These are phyloP conservation scores for Trichoderma aggressivum DNA, from an alignment of 2,329 filamentous ascomycete species.

Conservation along the genomic window DNA sequence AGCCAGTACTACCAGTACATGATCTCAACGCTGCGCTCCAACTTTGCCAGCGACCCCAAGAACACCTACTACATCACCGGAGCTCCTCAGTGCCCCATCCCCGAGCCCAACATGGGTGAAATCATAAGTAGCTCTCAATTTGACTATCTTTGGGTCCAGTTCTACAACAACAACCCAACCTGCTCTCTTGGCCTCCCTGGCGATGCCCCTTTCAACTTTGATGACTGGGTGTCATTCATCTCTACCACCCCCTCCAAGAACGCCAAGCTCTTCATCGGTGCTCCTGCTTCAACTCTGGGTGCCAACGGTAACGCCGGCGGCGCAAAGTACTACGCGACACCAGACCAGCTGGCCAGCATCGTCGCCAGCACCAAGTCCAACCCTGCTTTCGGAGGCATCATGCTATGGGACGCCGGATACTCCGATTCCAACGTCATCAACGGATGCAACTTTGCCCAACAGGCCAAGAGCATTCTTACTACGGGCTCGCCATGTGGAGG, in stretches of 20 bases:
- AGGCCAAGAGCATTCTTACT: slow-evolving; percentile 12
- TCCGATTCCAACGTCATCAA: neutral
- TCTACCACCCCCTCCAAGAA: slow-evolving; percentile 26
- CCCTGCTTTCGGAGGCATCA: neutral
- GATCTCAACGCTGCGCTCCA: slow-evolving; percentile 31
- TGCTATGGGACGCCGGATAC: slow-evolving; percentile 6
- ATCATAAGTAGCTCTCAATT: slow-evolving; percentile 9
- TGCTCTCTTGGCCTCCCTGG: slow-evolving; percentile 10
- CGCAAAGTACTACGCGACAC: slow-evolving; percentile 27
- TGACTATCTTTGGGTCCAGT: slow-evolving; percentile 40
- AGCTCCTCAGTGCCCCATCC: slow-evolving; percentile 40
- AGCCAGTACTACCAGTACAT: slow-evolving; percentile 35
- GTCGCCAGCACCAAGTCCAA: neutral
- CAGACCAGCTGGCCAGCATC: slow-evolving; percentile 21
- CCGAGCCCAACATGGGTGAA: neutral
- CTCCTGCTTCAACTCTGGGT: slow-evolving; percentile 28
- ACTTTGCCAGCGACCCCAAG: slow-evolving; percentile 27
- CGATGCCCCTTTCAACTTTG: slow-evolving; percentile 35
- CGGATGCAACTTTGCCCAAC: slow-evolving; percentile 5
- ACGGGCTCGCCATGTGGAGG: neutral
- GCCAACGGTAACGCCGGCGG: slow-evolving; percentile 26
- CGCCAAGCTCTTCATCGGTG: slow-evolving; percentile 36
- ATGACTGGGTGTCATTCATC: slow-evolving; percentile 31
- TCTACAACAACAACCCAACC: slow-evolving; percentile 42
- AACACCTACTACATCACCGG: slow-evolving; percentile 41